Base-by-base conservation (phyloP, 805 yeast genomes). In the Trichomonascus vanleenenianus region DNA sequence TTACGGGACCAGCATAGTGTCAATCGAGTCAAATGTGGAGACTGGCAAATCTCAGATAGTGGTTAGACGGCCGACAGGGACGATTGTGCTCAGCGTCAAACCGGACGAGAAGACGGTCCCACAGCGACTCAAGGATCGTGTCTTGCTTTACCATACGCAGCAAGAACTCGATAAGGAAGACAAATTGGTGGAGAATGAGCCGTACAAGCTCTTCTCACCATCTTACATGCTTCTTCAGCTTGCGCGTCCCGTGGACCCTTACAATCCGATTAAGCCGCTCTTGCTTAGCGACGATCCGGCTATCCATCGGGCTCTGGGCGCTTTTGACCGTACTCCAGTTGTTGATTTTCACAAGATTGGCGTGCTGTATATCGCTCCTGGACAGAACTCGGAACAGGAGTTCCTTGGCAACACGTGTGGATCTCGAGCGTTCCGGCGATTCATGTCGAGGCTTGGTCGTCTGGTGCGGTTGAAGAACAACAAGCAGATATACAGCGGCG, bases 261-360 rank as follows among this genome's bases (percentile, higher is more conserved):
- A 54, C 3, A 52, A 55, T 3, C 44, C 55, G 2, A 43, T 57
- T 2, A 72, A 70, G 50, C 83, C 83, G 2, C 51, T 77, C 3
- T 73, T 78, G 2, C 59, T 81, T 8, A 68, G 74, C 5, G 74
- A 74, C 22, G 83, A 77, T 44, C 50, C 70, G 12, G 50, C 69
- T 58, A 61, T 71, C 12, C 54, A 58, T 1, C 68, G 84, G 27
- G 84, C 89, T 0, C 57, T 87, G 15, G 60, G 73, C 4, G 71
- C 79, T 14, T 68, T 87, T 48, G 95, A 86, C 55, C 65, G 88
- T 14, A 78, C 84, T 1, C 94, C 96, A 0, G 79, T 81, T 5
- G 83, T 83, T 3, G 84, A 81, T 39, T 81, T 81, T 54, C 86
- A 81, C 60, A 87, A 86, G 58, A 74, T 83, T 34, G 96, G 96